Percentiles rank a stretch among this genome's conserved stretches.
phyloP scores from a whole-genome alignment of 768 basidiomycete genomes.

The Lactarius tabidus region DNA sequence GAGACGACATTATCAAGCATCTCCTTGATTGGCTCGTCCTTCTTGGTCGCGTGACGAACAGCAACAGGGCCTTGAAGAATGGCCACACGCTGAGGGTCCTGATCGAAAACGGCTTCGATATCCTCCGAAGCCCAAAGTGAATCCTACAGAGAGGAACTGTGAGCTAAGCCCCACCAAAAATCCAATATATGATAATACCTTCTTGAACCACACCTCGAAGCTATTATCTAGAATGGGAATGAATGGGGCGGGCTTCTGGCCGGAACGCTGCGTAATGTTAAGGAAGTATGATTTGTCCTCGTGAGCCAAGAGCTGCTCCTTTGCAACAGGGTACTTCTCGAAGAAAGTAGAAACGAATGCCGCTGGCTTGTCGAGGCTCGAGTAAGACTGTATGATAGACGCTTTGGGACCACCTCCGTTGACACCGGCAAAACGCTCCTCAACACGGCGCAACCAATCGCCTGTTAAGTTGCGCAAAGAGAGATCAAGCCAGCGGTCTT shows the following conservation, averaged over 20 bases:
- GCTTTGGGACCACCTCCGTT: constrained; percentile 71
- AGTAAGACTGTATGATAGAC: constrained; percentile 82
- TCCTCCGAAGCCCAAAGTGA: constrained; percentile 98
- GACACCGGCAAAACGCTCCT: constrained; percentile 92
- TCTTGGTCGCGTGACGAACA: constrained; percentile 77
- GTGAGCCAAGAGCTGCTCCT: constrained; percentile 80
- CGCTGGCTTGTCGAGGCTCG: constrained; percentile 75
- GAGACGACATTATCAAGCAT: constrained; percentile 85
- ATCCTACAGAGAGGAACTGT: constrained; percentile 54
- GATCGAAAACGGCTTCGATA: constrained; percentile 97
- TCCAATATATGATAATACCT: constrained; percentile 47
- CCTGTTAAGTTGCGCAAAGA: constrained; percentile 91
- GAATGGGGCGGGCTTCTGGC: constrained; percentile 98
- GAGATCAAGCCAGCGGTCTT: constrained; percentile 90
- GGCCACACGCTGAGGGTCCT: constrained; percentile 96
- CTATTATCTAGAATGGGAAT: constrained; percentile 90
- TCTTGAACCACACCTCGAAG: constrained; percentile 99
- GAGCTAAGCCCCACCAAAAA: constrained; percentile 2
- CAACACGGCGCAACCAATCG: constrained; percentile 94
- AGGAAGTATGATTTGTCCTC: constrained; percentile 97
- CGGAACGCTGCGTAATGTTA: constrained; percentile 90
- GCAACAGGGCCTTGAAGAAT: constrained; percentile 97
- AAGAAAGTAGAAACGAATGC: constrained; percentile 81
- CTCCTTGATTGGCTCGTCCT: constrained; percentile 93
- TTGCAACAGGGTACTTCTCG: constrained; percentile 75